These are phyloP conservation scores for Leccinum subtestaceum DNA, from an alignment of 768 basidiomycete genomes.

Conservation along the genomic window DNA sequence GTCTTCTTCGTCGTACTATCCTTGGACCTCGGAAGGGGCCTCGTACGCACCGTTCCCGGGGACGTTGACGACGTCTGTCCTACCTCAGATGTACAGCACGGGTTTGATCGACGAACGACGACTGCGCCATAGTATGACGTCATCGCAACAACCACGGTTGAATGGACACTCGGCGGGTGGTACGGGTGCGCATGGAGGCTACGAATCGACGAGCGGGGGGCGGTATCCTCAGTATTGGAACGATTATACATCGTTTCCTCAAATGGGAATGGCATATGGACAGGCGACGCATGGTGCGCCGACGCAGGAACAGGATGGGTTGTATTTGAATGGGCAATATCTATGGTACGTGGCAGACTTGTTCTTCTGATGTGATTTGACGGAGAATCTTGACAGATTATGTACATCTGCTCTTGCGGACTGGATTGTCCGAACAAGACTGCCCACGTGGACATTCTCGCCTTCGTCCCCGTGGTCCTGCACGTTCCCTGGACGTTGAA, in stretches of 20 bases:
- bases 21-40: slow-evolving; percentile 41
- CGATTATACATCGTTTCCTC: slow-evolving; percentile 52
- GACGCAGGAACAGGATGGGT: slow-evolving; percentile 18
- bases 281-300: slow-evolving; percentile 4
- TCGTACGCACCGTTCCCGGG: slow-evolving; percentile 39
- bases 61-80: slow-evolving; percentile 65
- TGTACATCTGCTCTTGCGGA: background rate
- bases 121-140: slow-evolving; percentile 4
- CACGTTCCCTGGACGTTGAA: background rate
- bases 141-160: slow-evolving; percentile 19
- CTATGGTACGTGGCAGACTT: slow-evolving; percentile 25
- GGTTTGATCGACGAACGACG: slow-evolving; percentile 58
- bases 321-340: slow-evolving; percentile 29
- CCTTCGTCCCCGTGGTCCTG: background rate
- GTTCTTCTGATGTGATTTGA: background rate
- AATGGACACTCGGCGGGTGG: slow-evolving; percentile 14
- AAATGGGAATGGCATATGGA: slow-evolving; percentile 43
- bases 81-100: slow-evolving; percentile 75
- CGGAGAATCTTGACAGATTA: slow-evolving; percentile 7
- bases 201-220: slow-evolving; percentile 19
- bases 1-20: slow-evolving; percentile 38
- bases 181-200: slow-evolving; percentile 16
- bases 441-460: background rate
- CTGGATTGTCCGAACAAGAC: background rate
- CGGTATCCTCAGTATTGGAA: slow-evolving; percentile 56